phyloP scores from a whole-genome alignment of 2,329 filamentous ascomycete species.

The Monosporascus sp. region DNA sequence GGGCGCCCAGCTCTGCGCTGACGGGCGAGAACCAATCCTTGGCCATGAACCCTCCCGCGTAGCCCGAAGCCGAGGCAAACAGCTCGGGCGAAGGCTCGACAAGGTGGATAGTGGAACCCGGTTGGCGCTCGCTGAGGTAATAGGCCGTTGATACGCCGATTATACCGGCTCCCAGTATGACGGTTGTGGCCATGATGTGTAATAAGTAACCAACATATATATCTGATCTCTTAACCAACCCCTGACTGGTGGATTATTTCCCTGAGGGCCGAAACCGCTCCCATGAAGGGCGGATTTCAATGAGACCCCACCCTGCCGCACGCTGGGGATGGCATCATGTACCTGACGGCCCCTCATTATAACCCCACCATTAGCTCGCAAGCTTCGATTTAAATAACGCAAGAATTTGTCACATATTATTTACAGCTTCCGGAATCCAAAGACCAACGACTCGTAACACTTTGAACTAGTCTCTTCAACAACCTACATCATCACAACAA shows the following conservation, averaged over 20 bases:
- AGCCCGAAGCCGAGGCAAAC: conserved; percentile 69
- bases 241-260: background rate
- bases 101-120: conserved; percentile 37
- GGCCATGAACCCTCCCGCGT: conserved; percentile 68
- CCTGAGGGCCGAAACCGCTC: conserved; percentile 1
- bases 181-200: conserved; percentile 42
- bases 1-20: conserved; percentile 51
- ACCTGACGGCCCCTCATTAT: background rate
- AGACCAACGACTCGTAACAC: too few relatives aligned
- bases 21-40: conserved; percentile 63
- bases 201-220: background rate
- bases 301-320: too few relatives aligned
- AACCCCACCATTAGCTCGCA: conserved; percentile 5
- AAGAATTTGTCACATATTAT: background rate
- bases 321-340: too few relatives aligned
- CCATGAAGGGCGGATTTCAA: background rate
- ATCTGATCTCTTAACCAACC: background rate
- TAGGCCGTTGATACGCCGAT: conserved; percentile 68
- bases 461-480: too few relatives aligned
- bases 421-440: too few relatives aligned
- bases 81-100: conserved; percentile 46
- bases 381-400: conserved; percentile 11
- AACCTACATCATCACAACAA: conserved; percentile 12
- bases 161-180: conserved; percentile 66
- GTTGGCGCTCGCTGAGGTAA: conserved; percentile 54